phyloP scores from a whole-genome alignment of 78 protist genomes.

The Tieghemostelium lacteum region DNA sequence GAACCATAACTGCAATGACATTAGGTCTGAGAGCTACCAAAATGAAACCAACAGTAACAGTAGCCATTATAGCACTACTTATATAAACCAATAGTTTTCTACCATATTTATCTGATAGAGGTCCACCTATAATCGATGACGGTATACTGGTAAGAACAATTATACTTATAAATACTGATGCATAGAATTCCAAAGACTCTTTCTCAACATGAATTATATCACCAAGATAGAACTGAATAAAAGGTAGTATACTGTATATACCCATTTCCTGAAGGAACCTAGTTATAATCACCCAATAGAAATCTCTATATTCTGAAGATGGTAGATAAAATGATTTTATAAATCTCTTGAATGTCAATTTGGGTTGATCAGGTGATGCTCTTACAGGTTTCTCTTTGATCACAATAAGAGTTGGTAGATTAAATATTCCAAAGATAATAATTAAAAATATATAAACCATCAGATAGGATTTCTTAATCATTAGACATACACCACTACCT shows the following conservation, averaged over 20 bases:
- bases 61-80: slow-evolving; percentile 19
- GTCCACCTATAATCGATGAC: slow-evolving; percentile 13
- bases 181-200: neutral
- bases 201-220: slow-evolving; percentile 11
- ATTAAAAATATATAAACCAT: neutral
- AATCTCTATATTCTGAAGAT: neutral
- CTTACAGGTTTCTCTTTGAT: slow-evolving; percentile 8
- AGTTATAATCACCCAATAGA: slow-evolving; percentile 51
- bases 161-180: neutral
- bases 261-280: slow-evolving; percentile 59
- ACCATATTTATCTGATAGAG: slow-evolving; percentile 63
- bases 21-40: slow-evolving; percentile 17
- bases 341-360: slow-evolving; percentile 5
- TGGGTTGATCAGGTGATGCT: neutral
- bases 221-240: slow-evolving; percentile 8
- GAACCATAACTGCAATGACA: neutral
- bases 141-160: slow-evolving; percentile 35
- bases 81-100: slow-evolving; percentile 49
- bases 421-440: neutral
- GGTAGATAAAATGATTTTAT: slow-evolving; percentile 33
- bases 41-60: neutral
- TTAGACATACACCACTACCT: neutral
- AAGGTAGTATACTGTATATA: slow-evolving; percentile 24
- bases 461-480: neutral
- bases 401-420: slow-evolving; percentile 8